phyloP scores from a whole-genome alignment of 164 flowering plant genomes.

The grape (Vitis vinifera) region DNA sequence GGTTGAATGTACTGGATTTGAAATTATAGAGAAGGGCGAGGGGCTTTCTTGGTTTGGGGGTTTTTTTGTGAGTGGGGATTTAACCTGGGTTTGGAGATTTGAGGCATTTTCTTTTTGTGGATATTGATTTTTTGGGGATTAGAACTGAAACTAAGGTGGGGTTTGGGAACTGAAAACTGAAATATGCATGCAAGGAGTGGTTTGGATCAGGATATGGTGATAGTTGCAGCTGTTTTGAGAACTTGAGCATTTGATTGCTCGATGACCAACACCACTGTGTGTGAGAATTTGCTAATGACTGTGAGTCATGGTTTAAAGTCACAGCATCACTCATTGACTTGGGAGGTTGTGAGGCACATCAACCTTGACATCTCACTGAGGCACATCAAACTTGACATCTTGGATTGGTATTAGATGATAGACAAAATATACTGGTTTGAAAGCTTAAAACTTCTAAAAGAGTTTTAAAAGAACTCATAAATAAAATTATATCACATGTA shows the following conservation, averaged over 20 bases:
- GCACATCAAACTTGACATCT: constrained; percentile 43
- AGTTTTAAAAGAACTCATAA: too few relatives aligned
- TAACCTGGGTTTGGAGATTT: constrained; percentile 12
- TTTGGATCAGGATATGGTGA: constrained; percentile 68
- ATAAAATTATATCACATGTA: too few relatives aligned
- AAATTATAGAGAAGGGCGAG: not conserved
- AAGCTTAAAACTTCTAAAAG: too few relatives aligned
- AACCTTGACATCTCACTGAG: constrained; percentile 36
- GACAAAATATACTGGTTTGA: too few relatives aligned
- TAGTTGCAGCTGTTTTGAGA: constrained; percentile 66
- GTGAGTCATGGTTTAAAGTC: constrained; percentile 56
- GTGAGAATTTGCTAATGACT: constrained; percentile 51
- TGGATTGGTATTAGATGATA: too few relatives aligned
- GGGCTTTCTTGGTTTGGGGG: not conserved
- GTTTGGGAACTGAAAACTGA: constrained; percentile 34
- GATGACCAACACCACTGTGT: constrained; percentile 46
- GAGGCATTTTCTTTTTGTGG: constrained; percentile 5
- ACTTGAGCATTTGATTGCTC: constrained; percentile 66
- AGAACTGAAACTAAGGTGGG: too few relatives aligned
- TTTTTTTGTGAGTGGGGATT: constrained; percentile 5
- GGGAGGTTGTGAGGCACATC: constrained; percentile 3
- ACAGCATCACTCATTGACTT: constrained; percentile 20
- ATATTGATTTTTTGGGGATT: constrained; percentile 1
- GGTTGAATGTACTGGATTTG: constrained; percentile 1
- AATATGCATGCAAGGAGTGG: constrained; percentile 34